These are phyloP conservation scores for Daldinia concentrica DNA, from an alignment of 495 filamentous ascomycete species.

Conservation along the genomic window DNA sequence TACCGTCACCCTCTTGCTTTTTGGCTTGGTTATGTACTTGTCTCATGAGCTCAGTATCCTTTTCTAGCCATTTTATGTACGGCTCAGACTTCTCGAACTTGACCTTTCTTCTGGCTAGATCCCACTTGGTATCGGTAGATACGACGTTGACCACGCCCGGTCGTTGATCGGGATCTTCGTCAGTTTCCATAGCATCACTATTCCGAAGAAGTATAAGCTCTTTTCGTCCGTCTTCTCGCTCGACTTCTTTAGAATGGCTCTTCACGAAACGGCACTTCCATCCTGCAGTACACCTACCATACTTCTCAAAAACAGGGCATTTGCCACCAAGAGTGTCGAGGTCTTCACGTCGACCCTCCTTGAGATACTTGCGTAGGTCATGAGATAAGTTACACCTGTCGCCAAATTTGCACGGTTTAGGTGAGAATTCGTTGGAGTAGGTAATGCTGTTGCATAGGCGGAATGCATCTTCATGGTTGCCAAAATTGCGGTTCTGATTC, in stretches of 20 bases:
- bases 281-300: constrained; percentile 79
- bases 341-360: constrained; percentile 81
- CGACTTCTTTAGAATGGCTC: constrained; percentile 81
- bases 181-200: constrained; percentile 36
- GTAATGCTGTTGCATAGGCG: constrained; percentile 78
- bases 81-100: constrained; percentile 74
- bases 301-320: constrained; percentile 81
- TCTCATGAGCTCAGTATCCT: constrained; percentile 64
- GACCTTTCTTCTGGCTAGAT: constrained; percentile 72
- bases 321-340: constrained; percentile 74
- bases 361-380: constrained; percentile 83
- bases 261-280: constrained; percentile 93
- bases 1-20: constrained; percentile 53
- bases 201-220: constrained; percentile 76
- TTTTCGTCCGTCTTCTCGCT: constrained; percentile 76
- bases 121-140: constrained; percentile 68
- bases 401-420: constrained; percentile 74
- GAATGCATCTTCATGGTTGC: constrained; percentile 77
- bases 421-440: constrained; percentile 77
- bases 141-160: constrained; percentile 79
- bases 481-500: constrained; percentile 88
- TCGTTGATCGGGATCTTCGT: constrained; percentile 47
- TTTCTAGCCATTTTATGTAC: constrained; percentile 78
- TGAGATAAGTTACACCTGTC: constrained; percentile 82
- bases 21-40: constrained; percentile 60